A percentile compares a stretch with the other conserved stretches of the same genome.
Evolutionary conservation across 1,284 basidiomycete species (phyloP).

Genomic region (Cryptococcus sp.): DNA sequence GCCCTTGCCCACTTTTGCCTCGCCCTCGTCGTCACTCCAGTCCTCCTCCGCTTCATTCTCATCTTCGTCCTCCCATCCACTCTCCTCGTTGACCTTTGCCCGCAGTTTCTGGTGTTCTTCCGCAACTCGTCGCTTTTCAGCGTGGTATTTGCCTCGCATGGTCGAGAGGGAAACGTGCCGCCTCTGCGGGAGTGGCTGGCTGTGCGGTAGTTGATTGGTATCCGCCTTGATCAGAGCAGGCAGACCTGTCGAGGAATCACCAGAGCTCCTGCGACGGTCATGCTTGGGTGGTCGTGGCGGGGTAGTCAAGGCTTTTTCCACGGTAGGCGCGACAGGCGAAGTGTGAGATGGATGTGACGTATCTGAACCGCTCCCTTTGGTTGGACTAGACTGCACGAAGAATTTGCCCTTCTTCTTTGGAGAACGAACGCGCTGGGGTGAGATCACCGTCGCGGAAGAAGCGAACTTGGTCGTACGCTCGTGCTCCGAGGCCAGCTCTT

Average conservation of each 20-base stretch:
- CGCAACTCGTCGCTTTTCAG: conserved; percentile 45
- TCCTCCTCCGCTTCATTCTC: conserved; percentile 32
- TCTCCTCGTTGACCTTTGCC: conserved; percentile 23
- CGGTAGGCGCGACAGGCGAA: conserved; percentile 8
- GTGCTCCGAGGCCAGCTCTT: conserved; percentile 10
- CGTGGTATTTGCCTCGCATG: conserved; percentile 44
- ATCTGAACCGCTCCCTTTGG: conserved; percentile 41
- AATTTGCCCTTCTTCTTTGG: conserved; percentile 32
- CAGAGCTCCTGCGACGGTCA: conserved; percentile 23
- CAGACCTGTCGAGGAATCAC: conserved; percentile 30
- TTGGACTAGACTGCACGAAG: conserved; percentile 36
- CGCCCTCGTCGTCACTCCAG: conserved; percentile 10
- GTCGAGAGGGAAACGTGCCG: conserved; percentile 46
- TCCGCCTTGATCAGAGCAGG: conserved; percentile 13
- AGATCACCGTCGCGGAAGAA: not conserved
- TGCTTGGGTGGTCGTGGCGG: conserved; percentile 10
- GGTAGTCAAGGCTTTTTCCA: not conserved
- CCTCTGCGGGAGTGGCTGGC: conserved; percentile 13
- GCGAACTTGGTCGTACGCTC: conserved; percentile 2
- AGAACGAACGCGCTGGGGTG: conserved; percentile 3
- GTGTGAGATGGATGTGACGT: conserved; percentile 28
- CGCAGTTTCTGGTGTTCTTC: conserved; percentile 27
- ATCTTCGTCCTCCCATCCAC: conserved; percentile 29
- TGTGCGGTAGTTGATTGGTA: not conserved
- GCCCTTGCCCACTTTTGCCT: conserved; percentile 9